Base-by-base conservation (phyloP, 805 yeast species). In the Cyberlindnera xishuangbannaensis region DNA sequence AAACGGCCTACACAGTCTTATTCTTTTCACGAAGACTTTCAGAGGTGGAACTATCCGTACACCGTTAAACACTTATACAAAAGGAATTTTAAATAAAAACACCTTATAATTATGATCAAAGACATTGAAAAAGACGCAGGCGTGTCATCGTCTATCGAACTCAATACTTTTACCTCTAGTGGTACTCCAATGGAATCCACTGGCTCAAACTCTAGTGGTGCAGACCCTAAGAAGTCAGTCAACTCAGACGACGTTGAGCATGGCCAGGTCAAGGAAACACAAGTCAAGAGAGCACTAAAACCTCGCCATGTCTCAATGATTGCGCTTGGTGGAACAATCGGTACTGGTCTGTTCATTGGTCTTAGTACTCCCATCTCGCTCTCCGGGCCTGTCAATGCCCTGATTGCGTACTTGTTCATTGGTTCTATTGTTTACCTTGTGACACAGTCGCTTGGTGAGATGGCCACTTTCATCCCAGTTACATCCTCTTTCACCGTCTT, bases 281-380 rank as follows among this genome's bases (percentile, higher is more conserved):
- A 72, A 44, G 78, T 75, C 39, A 70, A 72, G 45, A 65, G 87
- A 53, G 71, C 66, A 32, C 61, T 81, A 42, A 78, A 78, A 51
- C 72, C 79, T 15, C 66, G 90, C 48, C 86, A 79, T 49, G 71
- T 81, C 27, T 69, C 82, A 18, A 79, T 81, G 86, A 75, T 81
- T 48, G 85, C 87, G 31, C 64, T 81, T 21, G 90, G 88, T 41
- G 88, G 87, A 44, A 77, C 87, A 22, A 78, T 82, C 40, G 88
- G 88, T 48, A 80, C 87, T 2, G 88, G 88, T 55, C 63, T 81
- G 26, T 78, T 81, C 60, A 73, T 82, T 29, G 76, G 83, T 50
- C 69, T 81, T 25, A 65, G 77, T 2, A 48, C 67, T 3, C 76
- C 83, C 7, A 50, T 81, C 18, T 50, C 59, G 4, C 48, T 61